Conservation (phyloP, 805 yeast genomes). For the Blastobotrys mokoenaii region DNA sequence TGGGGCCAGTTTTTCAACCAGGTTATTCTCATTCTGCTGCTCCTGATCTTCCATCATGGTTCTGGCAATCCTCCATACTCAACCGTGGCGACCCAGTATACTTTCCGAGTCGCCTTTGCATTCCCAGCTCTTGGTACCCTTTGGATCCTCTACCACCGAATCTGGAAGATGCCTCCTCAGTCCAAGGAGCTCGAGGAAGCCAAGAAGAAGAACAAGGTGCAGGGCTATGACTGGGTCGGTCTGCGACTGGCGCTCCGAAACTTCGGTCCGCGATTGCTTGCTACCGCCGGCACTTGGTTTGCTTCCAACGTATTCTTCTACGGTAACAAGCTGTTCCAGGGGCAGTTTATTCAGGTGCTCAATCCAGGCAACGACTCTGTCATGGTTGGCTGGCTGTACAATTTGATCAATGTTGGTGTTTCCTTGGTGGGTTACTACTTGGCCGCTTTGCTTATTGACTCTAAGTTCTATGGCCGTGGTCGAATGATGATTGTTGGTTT, state of each 20-base stretch:
- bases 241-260: slow-evolving; percentile 21
- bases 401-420: slow-evolving; percentile 40
- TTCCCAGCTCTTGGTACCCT: slow-evolving; percentile 32
- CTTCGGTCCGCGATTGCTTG: slow-evolving; percentile 44
- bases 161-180: slow-evolving; percentile 30
- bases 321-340: slow-evolving; percentile 48
- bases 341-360: slow-evolving; percentile 30
- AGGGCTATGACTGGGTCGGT: slow-evolving; percentile 29
- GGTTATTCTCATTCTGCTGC: slow-evolving; percentile 78
- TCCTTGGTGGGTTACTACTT: slow-evolving; percentile 59
- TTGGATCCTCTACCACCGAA: slow-evolving; percentile 32
- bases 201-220: slow-evolving; percentile 28
- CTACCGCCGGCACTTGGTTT: slow-evolving; percentile 55
- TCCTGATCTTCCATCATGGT: slow-evolving; percentile 83
- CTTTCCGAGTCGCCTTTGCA: slow-evolving; percentile 31
- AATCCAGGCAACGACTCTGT: slow-evolving; percentile 34
- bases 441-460: slow-evolving; percentile 45
- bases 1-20: slow-evolving; percentile 89
- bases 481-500: slow-evolving; percentile 50
- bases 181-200: slow-evolving; percentile 23
- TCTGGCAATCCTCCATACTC: slow-evolving; percentile 76
- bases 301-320: slow-evolving; percentile 56
- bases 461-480: slow-evolving; percentile 44
- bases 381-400: slow-evolving; percentile 52
- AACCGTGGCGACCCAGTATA: slow-evolving; percentile 31